Evolutionary conservation across 1,284 basidiomycete genomes (phyloP), one percentile per base, ranked within the genome.

Genomic region (Agaricales sp.): DNA sequence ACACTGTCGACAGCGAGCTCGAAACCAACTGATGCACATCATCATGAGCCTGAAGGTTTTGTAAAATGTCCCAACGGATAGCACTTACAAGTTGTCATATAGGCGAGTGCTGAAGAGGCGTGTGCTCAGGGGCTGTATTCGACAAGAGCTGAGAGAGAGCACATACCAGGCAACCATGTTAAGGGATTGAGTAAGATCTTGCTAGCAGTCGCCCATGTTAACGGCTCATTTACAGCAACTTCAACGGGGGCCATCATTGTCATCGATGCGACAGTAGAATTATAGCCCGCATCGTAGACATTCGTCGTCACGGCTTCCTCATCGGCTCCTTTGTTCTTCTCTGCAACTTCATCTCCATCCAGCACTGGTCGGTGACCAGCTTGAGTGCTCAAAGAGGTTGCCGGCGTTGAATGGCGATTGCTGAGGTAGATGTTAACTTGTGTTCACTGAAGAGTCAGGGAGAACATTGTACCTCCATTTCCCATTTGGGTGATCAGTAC

Each of bases 151-250:
- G 14, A 6, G 13, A 24, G 39, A 43, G 19, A 48, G 22, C 80
- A 80, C 14, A 20, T 8, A 69, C 73, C 11, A 80, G 77, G 76
- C 13, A 84, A 67, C 78, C 78, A 82, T 0, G 80, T 81, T n/a
- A 77, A 56, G 3, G 75, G 74, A 50, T 62, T 71, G 4, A 55
- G 19, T 22, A 77, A 39, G 44, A 80, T 66, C 35, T 58, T 54
- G 12, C 58, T 3, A 2, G 71, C 66, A 1, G 63, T 54, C 43
- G 58, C 55, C 25, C 59, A 26, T 2, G 77, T 77, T 14, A 79
- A 60, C 3, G 69, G 60, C 54, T 80, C 66, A 55, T 73, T 74
- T 41, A 79, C 66, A 8, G 77, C 77, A 8, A 71, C 59, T 54
- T 78, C 75, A 30, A 73, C 63, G 2, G 60, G 59, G 22, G 59